Evolutionary conservation across 179 eudicot species (phyloP), one percentile per base, ranked within the genome.

Genomic region (Spinacia oleracea): DNA sequence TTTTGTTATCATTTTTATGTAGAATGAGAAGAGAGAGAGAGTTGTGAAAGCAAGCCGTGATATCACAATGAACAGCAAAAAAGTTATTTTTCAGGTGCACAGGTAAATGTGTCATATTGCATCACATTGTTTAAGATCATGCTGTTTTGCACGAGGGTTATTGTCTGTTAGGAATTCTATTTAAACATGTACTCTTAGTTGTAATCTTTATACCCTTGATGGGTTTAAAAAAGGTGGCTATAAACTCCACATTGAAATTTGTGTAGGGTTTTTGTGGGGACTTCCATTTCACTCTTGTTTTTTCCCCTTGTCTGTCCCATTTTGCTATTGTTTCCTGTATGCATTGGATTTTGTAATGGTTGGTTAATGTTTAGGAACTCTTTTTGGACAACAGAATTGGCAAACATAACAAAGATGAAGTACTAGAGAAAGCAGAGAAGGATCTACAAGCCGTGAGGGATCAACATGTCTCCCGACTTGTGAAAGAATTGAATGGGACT

Each of bases 71-170:
- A 93, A 93, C 75, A 95, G 98, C 90, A 95, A 95, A 83, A 95
- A 95, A 83, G 98, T 95, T 76, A 95, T 95, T 72, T 95, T 93
- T 83, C 98, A 93, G 85, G 98, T 95, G 79, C 98, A 95, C 87
- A 93, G 98, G 98, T 95, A 81, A 81, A 48, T 60, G 42, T 29
- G 40, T 20, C 9, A 62, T 56, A 16, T 15, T 48, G 8, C 15
- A 15, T 25, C 11, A 25, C 70, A 63, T 18, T 75, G n/a, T 31
- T 27, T 25, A 63, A 29, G 48, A 20, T 21, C 2, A 5, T 58
- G 48, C 48, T 40, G 12, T 31, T 16, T 64, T 29, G 31, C 34
- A 12, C 51, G 68, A 21, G n/a, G 15, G 1, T 70, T 46, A 29
- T 48, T 38, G 38, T 14, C 51, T 35, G n/a, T 0, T 7, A 27